phyloP scores from a whole-genome alignment of 768 basidiomycete genomes.

The Rhizopogon salebrosus region DNA sequence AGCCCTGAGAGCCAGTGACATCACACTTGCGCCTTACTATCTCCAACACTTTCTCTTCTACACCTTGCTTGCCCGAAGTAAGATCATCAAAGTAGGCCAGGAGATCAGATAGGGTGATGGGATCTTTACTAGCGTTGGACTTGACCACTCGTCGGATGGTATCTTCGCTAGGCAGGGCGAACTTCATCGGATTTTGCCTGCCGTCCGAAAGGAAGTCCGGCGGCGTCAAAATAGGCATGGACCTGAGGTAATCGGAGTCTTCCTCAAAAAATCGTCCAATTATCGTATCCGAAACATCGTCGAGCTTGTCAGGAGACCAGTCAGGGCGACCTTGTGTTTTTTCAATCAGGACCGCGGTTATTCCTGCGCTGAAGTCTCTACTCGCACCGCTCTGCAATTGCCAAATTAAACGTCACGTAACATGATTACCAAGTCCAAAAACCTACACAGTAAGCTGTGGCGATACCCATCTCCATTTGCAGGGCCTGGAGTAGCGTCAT shows the following conservation, averaged over 20 bases:
- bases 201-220: constrained; percentile 27
- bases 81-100: constrained; percentile 19
- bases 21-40: constrained; percentile 67
- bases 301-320: constrained; percentile 67
- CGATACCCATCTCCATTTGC: constrained; percentile 84
- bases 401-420: constrained; percentile 8
- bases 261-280: constrained; percentile 63
- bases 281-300: constrained; percentile 56
- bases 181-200: constrained; percentile 29
- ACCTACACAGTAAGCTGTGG: constrained; percentile 86
- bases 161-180: constrained; percentile 72
- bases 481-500: constrained; percentile 62
- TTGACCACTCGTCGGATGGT: constrained; percentile 63
- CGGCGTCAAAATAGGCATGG: constrained; percentile 40
- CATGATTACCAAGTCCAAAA: constrained; percentile 6
- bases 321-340: constrained; percentile 48
- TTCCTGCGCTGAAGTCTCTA: constrained; percentile 80
- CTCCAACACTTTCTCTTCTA: constrained; percentile 73
- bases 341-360: constrained; percentile 60
- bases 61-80: constrained; percentile 43
- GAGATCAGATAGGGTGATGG: constrained; percentile 15
- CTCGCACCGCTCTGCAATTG: constrained; percentile 60
- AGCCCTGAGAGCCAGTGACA: constrained; percentile 46
- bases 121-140: constrained; percentile 35
- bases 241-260: constrained; percentile 41